A percentile compares a stretch with the other conserved stretches of the same genome.
These are phyloP conservation scores for Annulohypoxylon stygium DNA, from an alignment of 495 filamentous ascomycete species.

Conservation along the genomic window DNA sequence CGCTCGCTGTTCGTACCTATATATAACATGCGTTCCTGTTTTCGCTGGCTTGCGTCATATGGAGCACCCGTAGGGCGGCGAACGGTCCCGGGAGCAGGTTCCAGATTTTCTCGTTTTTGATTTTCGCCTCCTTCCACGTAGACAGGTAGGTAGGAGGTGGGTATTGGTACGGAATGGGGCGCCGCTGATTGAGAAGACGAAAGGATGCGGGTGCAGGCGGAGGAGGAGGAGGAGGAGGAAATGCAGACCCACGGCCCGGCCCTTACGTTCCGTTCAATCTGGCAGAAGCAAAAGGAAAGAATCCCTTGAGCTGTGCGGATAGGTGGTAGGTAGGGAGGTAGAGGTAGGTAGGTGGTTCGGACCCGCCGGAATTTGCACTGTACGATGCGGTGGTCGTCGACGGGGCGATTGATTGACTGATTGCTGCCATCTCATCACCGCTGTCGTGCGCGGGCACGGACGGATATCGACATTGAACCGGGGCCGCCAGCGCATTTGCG, in stretches of 20 bases:
- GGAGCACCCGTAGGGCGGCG: slow-evolving; percentile 6
- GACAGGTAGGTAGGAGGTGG: background rate
- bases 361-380: background rate
- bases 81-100: slow-evolving; percentile 8
- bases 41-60: slow-evolving; percentile 26
- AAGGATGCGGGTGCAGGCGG: background rate
- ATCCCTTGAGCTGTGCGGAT: background rate
- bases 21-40: slow-evolving; percentile 11
- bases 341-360: background rate
- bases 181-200: too few relatives aligned
- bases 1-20: background rate
- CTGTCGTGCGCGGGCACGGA: background rate
- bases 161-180: too few relatives aligned
- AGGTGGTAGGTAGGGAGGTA: background rate
- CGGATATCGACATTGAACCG: slow-evolving; percentile 8
- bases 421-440: slow-evolving; percentile 3
- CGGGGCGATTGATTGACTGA: background rate
- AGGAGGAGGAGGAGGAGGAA: background rate
- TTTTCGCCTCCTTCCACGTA: background rate
- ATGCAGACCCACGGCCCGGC: slow-evolving; percentile 9
- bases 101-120: background rate
- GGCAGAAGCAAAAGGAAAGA: background rate
- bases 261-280: slow-evolving; percentile 4
- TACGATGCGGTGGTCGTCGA: slow-evolving; percentile 10
- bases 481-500: slow-evolving; percentile 20